Conservation (phyloP, 768 basidiomycete species). For the Cubamyces sp. region DNA sequence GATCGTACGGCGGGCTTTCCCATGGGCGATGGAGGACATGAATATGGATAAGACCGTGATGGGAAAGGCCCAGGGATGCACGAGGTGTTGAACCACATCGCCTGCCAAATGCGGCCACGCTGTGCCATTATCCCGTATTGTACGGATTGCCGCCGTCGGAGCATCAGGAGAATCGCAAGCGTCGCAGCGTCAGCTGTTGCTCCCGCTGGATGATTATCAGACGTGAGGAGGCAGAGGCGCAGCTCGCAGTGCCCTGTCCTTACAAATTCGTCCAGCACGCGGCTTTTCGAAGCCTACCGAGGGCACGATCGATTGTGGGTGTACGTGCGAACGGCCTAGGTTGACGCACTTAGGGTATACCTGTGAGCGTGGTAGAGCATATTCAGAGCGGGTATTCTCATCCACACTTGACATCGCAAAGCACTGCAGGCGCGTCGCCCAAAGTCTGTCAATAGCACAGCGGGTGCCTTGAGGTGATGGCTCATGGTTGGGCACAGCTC, state of each 20-base stretch:
- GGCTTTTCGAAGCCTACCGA: neutral
- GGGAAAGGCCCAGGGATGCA: neutral
- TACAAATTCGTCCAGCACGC: no score
- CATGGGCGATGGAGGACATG: neutral
- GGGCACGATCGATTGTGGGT: conserved; percentile 1
- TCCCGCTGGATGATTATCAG: neutral
- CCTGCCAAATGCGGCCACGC: neutral
- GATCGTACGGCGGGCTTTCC: neutral
- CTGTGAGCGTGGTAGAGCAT: no score
- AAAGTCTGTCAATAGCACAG: neutral
- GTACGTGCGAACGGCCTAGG: neutral
- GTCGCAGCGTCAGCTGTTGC: neutral
- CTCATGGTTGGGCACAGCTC: no score
- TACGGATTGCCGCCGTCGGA: neutral
- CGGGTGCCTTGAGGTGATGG: no score
- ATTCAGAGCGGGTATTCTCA: neutral
- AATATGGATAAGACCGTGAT: neutral
- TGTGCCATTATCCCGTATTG: neutral
- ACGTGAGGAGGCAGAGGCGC: neutral
- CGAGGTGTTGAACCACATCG: conserved; percentile 16
- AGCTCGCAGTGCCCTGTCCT: no score
- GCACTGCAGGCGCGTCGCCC: neutral
- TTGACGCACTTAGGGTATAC: neutral
- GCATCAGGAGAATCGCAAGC: neutral
- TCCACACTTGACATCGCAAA: neutral